Conservation (phyloP, 352 stramenopile species). For the Globisporangium echinulatum region DNA sequence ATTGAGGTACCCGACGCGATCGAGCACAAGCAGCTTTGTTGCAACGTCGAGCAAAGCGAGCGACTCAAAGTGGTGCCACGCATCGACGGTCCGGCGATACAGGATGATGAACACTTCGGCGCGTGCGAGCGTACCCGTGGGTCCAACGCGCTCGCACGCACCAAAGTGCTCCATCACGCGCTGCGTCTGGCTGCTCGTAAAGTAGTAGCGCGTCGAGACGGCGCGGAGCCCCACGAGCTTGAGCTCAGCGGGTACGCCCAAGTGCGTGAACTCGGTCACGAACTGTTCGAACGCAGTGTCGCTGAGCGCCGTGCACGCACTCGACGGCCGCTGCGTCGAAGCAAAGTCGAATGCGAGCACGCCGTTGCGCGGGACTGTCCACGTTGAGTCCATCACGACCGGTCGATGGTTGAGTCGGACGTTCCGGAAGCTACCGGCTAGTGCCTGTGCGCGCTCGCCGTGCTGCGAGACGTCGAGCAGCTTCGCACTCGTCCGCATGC, state of each 20-base stretch:
- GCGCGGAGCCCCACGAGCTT: conserved; percentile 64
- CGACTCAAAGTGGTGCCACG: conserved; percentile 60
- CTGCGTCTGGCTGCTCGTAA: conserved; percentile 59
- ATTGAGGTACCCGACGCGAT: conserved; percentile 53
- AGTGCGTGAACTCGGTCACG: conserved; percentile 71
- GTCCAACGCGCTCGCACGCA: conserved; percentile 55
- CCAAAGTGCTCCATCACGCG: conserved; percentile 77
- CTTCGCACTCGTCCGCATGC: conserved; percentile 45
- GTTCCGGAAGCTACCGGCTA: conserved; percentile 50
- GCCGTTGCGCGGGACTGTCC: conserved; percentile 59
- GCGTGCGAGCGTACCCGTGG: conserved; percentile 44
- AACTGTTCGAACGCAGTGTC: conserved; percentile 70
- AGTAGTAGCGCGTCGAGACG: conserved; percentile 69
- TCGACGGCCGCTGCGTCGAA: conserved; percentile 43
- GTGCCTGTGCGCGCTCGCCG: conserved; percentile 26
- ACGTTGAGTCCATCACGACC: conserved; percentile 37
- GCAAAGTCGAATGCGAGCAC: conserved; percentile 76
- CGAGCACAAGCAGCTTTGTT: conserved; percentile 59
- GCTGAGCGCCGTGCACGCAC: conserved; percentile 50
- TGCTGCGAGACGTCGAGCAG: conserved; percentile 59
- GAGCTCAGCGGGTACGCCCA: conserved; percentile 50
- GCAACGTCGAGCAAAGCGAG: conserved; percentile 57
- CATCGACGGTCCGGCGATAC: conserved; percentile 58
- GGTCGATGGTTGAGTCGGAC: conserved; percentile 54
- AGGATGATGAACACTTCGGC: conserved; percentile 71